These are phyloP conservation scores for Pterocarpus macrocarpus DNA, from an alignment of 306 rosid genomes.

Conservation along the genomic window DNA sequence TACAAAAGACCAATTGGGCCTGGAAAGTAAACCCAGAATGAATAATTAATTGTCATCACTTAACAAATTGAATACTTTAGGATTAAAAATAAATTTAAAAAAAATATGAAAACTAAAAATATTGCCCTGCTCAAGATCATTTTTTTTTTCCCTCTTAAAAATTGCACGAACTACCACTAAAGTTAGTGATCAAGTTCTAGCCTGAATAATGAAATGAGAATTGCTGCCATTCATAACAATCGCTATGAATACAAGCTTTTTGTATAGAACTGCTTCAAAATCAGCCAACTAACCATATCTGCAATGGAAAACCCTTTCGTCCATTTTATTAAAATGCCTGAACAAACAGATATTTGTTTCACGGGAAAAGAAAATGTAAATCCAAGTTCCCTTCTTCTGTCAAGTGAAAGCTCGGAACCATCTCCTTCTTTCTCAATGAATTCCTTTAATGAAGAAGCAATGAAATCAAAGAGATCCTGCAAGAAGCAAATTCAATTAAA, in stretches of 20 bases:
- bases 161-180: constrained; percentile 15
- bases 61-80: background rate
- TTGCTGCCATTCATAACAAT: constrained; percentile 18
- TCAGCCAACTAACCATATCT: constrained; percentile 72
- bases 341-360: constrained; percentile 67
- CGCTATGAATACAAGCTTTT: constrained; percentile 31
- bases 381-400: constrained; percentile 72
- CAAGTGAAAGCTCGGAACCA: constrained; percentile 50
- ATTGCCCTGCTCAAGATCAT: background rate
- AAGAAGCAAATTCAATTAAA: constrained; percentile 41
- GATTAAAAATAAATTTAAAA: background rate
- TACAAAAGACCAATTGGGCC: constrained; percentile 4
- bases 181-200: constrained; percentile 8
- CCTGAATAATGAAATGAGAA: constrained; percentile 6
- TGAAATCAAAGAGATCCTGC: constrained; percentile 81
- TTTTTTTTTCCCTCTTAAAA: background rate
- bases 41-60: background rate
- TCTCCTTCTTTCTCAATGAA: constrained; percentile 64
- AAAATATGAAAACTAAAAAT: constrained; percentile 4
- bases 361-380: constrained; percentile 86
- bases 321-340: constrained; percentile 80
- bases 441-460: constrained; percentile 72
- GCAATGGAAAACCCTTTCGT: constrained; percentile 70
- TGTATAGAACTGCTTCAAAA: constrained; percentile 26
- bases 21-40: background rate